A percentile compares a stretch with the other conserved stretches of the same genome.
These are phyloP conservation scores for Durusdinium trenchii DNA, from an alignment of 73 alveolate species.

Conservation along the genomic window DNA sequence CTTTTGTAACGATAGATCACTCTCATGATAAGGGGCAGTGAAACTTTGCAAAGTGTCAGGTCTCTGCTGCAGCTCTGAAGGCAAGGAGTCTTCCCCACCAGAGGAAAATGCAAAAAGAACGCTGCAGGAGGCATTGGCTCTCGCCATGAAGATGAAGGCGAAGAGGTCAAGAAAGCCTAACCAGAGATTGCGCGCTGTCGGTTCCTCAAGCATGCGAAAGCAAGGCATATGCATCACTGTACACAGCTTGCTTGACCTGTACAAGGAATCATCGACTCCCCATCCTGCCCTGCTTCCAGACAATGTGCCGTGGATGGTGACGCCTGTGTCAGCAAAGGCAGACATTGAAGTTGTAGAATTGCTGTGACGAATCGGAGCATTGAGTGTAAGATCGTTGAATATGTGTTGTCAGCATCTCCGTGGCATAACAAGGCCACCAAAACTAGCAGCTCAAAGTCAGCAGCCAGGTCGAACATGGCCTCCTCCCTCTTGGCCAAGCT, in stretches of 20 bases:
- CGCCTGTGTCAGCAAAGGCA: background rate
- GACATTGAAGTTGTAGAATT: too few species aligned
- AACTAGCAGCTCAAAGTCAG: too few species aligned
- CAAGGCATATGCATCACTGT: background rate
- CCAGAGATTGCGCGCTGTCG: background rate
- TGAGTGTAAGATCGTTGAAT: too few species aligned
- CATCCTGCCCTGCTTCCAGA: slow-evolving; percentile 35
- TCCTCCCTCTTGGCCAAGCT: background rate
- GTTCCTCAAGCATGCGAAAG: background rate
- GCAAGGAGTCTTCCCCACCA: too few species aligned
- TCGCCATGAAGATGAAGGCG: background rate
- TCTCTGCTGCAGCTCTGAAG: slow-evolving; percentile 24
- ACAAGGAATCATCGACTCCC: too few species aligned
- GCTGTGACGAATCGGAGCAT: too few species aligned
- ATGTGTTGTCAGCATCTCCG: too few species aligned
- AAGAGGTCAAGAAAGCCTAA: background rate
- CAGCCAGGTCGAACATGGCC: background rate
- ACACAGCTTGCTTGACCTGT: background rate
- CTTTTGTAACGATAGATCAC: too few species aligned
- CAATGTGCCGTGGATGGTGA: background rate
- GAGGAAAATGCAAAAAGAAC: background rate
- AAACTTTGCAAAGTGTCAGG: too few species aligned
- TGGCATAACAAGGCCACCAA: too few species aligned
- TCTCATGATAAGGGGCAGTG: too few species aligned
- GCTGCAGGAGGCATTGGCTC: background rate